phyloP scores from a whole-genome alignment of 225 moss, liverwort and hornwort species.

The Rhytidiadelphus loreus region DNA sequence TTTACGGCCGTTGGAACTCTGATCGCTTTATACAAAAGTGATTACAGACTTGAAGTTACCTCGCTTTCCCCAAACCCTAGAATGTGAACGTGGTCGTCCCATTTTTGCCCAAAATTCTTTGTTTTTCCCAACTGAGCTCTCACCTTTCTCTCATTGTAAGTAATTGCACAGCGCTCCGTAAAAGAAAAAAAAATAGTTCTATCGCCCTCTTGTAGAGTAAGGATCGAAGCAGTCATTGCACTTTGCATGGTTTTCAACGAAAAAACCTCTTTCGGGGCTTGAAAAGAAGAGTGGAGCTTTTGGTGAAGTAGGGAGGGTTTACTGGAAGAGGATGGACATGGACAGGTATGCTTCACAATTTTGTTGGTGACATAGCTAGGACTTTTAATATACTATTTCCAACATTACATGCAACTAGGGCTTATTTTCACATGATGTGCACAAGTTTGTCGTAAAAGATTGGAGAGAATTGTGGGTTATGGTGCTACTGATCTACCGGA shows the following conservation, averaged over 20 bases:
- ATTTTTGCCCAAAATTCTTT: not conserved
- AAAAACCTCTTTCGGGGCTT: not conserved
- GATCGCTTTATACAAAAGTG: not conserved
- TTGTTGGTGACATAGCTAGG: not conserved
- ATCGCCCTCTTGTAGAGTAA: not conserved
- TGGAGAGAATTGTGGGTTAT: not conserved
- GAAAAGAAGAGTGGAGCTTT: not conserved
- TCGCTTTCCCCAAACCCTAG: not conserved
- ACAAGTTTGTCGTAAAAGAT: not conserved
- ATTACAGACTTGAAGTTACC: not conserved
- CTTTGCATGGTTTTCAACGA: not conserved
- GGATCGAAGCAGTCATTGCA: not conserved
- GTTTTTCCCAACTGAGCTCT: not conserved
- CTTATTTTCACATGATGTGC: not conserved
- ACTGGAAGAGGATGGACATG: constrained; percentile 19
- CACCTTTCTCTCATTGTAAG: not conserved
- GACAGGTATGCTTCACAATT: constrained; percentile 16
- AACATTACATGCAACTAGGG: not conserved
- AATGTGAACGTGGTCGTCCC: constrained; percentile 1
- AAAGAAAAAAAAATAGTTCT: not conserved
- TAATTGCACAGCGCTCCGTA: not conserved
- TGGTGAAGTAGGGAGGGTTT: not conserved
- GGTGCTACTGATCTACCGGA: not conserved
- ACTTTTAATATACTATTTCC: not conserved
- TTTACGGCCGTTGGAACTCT: not conserved